Base-by-base conservation (phyloP, 768 basidiomycete species). In the Rhizopogon salebrosus region DNA sequence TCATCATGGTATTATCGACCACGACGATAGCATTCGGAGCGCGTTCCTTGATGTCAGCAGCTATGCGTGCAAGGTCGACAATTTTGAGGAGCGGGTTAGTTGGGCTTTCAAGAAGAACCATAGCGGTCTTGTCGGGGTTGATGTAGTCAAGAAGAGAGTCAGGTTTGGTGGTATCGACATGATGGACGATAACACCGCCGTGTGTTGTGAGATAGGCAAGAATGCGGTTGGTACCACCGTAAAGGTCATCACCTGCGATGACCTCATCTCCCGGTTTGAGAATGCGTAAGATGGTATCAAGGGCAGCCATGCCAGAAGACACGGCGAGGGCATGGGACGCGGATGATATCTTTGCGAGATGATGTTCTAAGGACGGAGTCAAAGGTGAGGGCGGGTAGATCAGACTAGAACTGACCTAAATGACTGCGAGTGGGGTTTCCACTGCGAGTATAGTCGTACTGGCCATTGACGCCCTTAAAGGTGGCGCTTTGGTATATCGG, bases 1-100 rank as follows among this genome's bases (percentile, higher is more conserved):
- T 97, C 95, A 98, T 98, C 97, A 98, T 98, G 55, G 97, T 98
- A 66, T 99, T 98, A 69, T 98, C 97, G 20, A 93, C 92, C 35
- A 95, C 89, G 49, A 95, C 73, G 59, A 93, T 61, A 2, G 92
- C 93, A 62, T 89, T 80, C 7, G 87, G 85, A 16, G 87, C 87
- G 45, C 79, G 79, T 62, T 87, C 83, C 64, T 95, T 94, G 59
- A 95, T 90, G 59, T 92, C 79, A 51, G 81, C 78, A 59, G 87
- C 83, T 61, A 99, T 95, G 24, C 75, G 75, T 6, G 86, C 87
- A 48, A 99, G 77, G 70, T 98, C 95, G 18, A 83, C 89, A 51
- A 98, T 89, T 72, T 98, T 98, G 59, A 98, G 83, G 23, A 98
- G 77, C 36, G 97, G 97, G 68, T 99, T 99, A 16, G 97, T 98